Evolutionary conservation across 2,329 filamentous ascomycete species (phyloP).

Genomic region (Cladophialophora yegresii): DNA sequence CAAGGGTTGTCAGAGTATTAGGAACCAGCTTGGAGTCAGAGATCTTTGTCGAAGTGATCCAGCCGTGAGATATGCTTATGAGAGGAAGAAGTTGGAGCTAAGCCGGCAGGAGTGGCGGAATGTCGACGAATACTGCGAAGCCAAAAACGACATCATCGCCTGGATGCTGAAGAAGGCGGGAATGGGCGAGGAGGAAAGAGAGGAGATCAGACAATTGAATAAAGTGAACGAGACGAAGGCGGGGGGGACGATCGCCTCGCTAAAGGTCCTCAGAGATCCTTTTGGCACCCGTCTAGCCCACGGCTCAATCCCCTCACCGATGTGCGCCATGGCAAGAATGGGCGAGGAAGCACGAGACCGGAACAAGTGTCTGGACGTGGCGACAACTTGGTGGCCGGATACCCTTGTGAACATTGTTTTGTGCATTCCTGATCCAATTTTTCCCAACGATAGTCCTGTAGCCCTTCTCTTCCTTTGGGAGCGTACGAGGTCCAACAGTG

Average conservation of each 20-base stretch:
- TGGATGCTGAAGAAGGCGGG: slow-evolving; percentile 29
- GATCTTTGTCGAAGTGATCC: slow-evolving; percentile 40
- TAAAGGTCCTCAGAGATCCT: background rate
- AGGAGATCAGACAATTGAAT: slow-evolving; percentile 25
- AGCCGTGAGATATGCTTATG: slow-evolving; percentile 39
- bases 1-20: slow-evolving; percentile 40
- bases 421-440: background rate
- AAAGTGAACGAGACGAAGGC: background rate
- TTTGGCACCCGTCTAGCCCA: background rate
- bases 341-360: slow-evolving; percentile 19
- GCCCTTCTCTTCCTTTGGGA: background rate
- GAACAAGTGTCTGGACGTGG: slow-evolving; percentile 17
- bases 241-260: background rate
- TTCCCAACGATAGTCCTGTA: background rate
- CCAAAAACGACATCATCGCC: slow-evolving; percentile 31
- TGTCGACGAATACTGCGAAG: slow-evolving; percentile 33
- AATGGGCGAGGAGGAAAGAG: slow-evolving; percentile 22
- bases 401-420: background rate
- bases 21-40: slow-evolving; percentile 46
- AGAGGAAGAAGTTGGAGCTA: slow-evolving; percentile 25
- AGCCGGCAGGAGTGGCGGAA: slow-evolving; percentile 25
- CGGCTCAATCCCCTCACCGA: background rate
- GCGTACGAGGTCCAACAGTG: too few species aligned
- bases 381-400: background rate
- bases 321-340: slow-evolving; percentile 18